Conservation (phyloP, 257 asterid species). For the Solanum ossicruentum region DNA sequence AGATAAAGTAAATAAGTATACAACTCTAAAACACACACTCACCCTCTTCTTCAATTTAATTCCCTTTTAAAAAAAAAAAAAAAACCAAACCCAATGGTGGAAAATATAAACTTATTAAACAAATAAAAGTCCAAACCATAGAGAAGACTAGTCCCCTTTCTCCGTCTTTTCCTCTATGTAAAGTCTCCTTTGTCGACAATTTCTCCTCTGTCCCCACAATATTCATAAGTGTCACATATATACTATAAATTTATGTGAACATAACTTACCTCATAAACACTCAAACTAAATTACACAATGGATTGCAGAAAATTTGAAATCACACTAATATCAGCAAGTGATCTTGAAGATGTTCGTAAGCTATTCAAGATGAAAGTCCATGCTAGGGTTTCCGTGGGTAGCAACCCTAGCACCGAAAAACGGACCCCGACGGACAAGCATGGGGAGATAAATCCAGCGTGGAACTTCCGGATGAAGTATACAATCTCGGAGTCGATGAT, state of each 20-base stretch:
- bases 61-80: not conserved
- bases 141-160: not conserved
- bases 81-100: not conserved
- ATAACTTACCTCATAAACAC: not conserved
- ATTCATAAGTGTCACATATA: not conserved
- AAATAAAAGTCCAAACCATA: not conserved
- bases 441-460: constrained; percentile 43
- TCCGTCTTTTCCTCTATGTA: not conserved
- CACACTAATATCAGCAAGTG: constrained; percentile 44
- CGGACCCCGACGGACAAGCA: constrained; percentile 21
- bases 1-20: not conserved
- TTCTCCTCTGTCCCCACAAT: not conserved
- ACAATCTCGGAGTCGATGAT: constrained; percentile 36
- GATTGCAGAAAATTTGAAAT: constrained; percentile 1
- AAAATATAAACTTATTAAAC: not conserved
- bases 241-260: not conserved
- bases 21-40: not conserved
- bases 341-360: constrained; percentile 36
- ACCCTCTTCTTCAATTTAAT: not conserved
- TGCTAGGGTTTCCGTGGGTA: constrained; percentile 42
- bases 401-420: constrained; percentile 8
- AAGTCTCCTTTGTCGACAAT: not conserved
- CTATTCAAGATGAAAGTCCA: constrained; percentile 56
- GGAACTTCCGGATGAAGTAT: constrained; percentile 51
- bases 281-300: not conserved